Conservation (phyloP, 2,329 filamentous ascomycete species). For the Penicillium polonicum region DNA sequence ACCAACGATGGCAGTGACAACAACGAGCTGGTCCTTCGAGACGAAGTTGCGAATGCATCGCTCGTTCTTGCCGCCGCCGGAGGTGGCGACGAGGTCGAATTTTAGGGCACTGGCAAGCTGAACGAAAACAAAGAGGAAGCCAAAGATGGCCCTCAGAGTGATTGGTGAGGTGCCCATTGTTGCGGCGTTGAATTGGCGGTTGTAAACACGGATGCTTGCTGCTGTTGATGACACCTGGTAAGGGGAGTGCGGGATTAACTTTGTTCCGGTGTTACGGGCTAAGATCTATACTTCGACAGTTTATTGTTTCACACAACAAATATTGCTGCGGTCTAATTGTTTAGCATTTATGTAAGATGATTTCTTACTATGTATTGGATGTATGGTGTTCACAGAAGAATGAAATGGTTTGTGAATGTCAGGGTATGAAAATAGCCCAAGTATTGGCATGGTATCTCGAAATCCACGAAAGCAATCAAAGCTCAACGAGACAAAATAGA, state of each 20-base stretch:
- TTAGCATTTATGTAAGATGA: background rate
- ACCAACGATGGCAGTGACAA: conserved; percentile 85
- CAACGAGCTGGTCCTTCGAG: conserved; percentile 84
- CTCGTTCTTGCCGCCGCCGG: conserved; percentile 66
- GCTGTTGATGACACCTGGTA: conserved; percentile 39
- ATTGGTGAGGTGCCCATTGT: conserved; percentile 34
- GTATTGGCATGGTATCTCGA: conserved; percentile 27
- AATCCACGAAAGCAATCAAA: conserved; percentile 18
- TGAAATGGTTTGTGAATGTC: conserved; percentile 13
- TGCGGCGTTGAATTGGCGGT: conserved; percentile 24
- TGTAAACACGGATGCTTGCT: conserved; percentile 24
- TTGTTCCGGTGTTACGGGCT: conserved; percentile 29
- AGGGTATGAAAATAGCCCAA: conserved; percentile 17
- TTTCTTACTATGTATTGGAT: background rate
- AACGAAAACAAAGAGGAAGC: conserved; percentile 36
- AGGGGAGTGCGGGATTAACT: conserved; percentile 30
- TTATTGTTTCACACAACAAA: background rate
- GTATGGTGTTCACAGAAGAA: background rate
- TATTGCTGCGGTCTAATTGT: background rate
- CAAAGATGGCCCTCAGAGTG: conserved; percentile 32
- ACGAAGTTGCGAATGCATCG: conserved; percentile 98
- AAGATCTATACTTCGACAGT: background rate
- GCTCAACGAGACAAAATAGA: conserved; percentile 10
- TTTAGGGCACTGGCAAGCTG: conserved; percentile 67
- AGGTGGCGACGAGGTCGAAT: conserved; percentile 79